phyloP scores from a whole-genome alignment of 2,329 filamentous ascomycete species.

The Fusarium papillatum region DNA sequence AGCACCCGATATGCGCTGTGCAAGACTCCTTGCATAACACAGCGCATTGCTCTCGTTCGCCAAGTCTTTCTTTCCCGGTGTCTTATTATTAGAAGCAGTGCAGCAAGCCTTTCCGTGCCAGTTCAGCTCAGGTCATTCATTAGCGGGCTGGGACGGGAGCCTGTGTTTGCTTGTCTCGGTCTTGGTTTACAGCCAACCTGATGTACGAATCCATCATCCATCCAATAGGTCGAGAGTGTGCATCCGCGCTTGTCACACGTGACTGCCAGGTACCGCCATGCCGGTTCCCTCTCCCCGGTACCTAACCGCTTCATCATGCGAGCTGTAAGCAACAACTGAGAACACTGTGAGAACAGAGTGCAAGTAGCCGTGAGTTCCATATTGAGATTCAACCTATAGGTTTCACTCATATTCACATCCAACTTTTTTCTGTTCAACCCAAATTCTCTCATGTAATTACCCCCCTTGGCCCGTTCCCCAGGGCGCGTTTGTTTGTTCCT shows the following conservation, averaged over 20 bases:
- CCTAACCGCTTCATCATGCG: neutral
- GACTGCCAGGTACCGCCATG: neutral
- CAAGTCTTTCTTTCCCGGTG: neutral
- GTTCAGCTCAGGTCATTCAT: neutral
- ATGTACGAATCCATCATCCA: neutral
- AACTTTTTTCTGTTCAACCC: neutral
- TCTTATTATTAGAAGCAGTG: conserved; percentile 1
- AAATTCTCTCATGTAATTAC: neutral
- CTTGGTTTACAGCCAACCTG: neutral
- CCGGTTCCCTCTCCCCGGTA: conserved; percentile 3
- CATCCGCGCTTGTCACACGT: conserved; percentile 8
- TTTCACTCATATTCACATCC: neutral
- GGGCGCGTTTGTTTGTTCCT: conserved; percentile 23
- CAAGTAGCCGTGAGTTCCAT: neutral
- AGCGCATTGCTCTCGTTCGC: neutral
- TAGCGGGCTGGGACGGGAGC: too few species aligned
- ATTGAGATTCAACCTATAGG: neutral
- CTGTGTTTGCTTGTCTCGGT: neutral
- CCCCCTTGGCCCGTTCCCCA: conserved; percentile 19
- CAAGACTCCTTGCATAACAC: neutral
- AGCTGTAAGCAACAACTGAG: neutral
- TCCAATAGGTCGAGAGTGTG: neutral
- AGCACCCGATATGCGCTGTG: neutral
- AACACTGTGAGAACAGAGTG: neutral
- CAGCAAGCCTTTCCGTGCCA: neutral